Percentiles rank a stretch among this genome's conserved stretches.
These are phyloP conservation scores for Neurospora sp. DNA, from an alignment of 2,329 filamentous ascomycete genomes.

Conservation along the genomic window DNA sequence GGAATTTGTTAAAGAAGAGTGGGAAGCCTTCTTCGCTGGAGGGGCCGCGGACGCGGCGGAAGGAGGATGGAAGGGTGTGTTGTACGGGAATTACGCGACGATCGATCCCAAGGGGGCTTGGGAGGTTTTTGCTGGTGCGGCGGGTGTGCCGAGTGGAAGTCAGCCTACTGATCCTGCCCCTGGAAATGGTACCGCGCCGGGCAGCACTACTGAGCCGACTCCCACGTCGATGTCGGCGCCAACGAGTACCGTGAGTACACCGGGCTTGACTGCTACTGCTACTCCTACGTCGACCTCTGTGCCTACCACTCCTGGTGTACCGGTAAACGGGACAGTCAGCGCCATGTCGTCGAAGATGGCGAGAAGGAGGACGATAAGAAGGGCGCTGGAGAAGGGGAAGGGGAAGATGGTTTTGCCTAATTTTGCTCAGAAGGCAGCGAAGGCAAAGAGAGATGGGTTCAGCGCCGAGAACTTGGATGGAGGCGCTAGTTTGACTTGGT, in stretches of 20 bases:
- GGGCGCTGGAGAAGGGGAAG: background rate
- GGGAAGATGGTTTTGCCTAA: background rate
- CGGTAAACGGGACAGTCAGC: background rate
- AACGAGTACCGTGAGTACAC: slow-evolving; percentile 27
- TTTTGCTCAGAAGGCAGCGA: background rate
- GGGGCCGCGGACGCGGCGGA: slow-evolving; percentile 54
- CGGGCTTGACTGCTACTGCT: slow-evolving; percentile 40
- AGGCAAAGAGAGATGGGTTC: background rate
- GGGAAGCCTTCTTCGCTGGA: slow-evolving; percentile 66
- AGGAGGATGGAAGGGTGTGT: slow-evolving; percentile 77
- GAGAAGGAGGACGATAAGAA: background rate
- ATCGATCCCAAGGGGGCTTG: slow-evolving; percentile 62
- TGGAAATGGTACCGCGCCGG: background rate
- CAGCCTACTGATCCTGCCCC: background rate
- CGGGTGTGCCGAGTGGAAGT: background rate
- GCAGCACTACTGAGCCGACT: background rate
- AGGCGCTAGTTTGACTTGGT: slow-evolving; percentile 78
- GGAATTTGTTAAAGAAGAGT: slow-evolving; percentile 72
- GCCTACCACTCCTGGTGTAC: background rate
- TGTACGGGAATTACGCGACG: slow-evolving; percentile 75
- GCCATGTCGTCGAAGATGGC: background rate
- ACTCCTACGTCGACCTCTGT: slow-evolving; percentile 4
- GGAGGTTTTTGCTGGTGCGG: slow-evolving; percentile 51
- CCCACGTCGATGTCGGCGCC: background rate
- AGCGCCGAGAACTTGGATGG: slow-evolving; percentile 48